Evolutionary conservation across 306 rosid species (phyloP).

Genomic region (Lotus japonicus): DNA sequence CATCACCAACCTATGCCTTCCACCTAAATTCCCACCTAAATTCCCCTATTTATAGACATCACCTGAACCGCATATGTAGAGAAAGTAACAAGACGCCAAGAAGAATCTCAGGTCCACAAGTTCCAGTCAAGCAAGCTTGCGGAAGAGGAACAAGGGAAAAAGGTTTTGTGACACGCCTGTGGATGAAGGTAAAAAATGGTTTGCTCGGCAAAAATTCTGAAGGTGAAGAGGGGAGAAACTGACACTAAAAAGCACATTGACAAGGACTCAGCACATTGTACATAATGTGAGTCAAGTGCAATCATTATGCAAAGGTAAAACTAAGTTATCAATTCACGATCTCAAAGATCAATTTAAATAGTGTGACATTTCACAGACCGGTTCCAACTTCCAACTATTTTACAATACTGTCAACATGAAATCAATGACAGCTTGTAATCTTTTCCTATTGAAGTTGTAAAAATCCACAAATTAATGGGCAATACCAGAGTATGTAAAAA

Average conservation of each 20-base stretch:
- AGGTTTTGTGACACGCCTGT: slow-evolving; percentile 40
- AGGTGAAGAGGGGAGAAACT: neutral
- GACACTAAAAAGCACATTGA: neutral
- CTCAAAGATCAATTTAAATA: neutral
- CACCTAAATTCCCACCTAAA: slow-evolving; percentile 34
- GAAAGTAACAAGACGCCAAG: slow-evolving; percentile 23
- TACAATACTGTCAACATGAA: slow-evolving; percentile 5
- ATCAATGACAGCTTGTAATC: slow-evolving; percentile 4
- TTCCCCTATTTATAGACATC: slow-evolving; percentile 33
- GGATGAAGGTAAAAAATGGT: slow-evolving; percentile 59
- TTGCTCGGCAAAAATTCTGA: slow-evolving; percentile 29
- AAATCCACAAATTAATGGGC: slow-evolving; percentile 8
- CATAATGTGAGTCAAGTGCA: neutral
- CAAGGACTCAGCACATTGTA: neutral
- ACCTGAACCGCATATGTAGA: slow-evolving; percentile 25
- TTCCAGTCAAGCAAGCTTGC: slow-evolving; percentile 5
- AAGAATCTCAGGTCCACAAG: slow-evolving; percentile 29
- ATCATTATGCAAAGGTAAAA: neutral
- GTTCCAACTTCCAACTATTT: neutral
- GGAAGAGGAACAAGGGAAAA: slow-evolving; percentile 12
- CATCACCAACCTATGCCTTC: slow-evolving; percentile 20
- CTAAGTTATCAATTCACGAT: neutral
- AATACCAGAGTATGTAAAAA: no score
- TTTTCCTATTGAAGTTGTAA: neutral
- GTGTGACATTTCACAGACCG: neutral